Evolutionary conservation across 2,329 filamentous ascomycete genomes (phyloP).

Genomic region (Laburnicola sp.): DNA sequence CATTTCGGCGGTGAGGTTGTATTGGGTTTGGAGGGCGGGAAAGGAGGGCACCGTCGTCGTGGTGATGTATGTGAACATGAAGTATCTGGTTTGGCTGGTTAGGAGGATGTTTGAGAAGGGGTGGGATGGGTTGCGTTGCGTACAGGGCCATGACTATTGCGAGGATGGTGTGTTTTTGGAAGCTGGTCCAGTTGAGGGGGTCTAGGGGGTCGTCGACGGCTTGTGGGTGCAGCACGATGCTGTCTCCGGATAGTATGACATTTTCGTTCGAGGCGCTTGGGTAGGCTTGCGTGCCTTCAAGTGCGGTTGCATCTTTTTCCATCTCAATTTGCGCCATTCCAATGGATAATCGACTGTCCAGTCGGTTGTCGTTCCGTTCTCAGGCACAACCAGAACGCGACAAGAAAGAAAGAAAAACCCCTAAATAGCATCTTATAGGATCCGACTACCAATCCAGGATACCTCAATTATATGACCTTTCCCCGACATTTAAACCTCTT

Average conservation of each 20-base stretch:
- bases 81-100: background rate
- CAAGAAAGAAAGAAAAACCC: too few relatives aligned
- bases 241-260: background rate
- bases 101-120: too few relatives aligned
- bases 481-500: too few relatives aligned
- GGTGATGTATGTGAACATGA: slow-evolving; percentile 9
- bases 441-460: too few relatives aligned
- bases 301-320: background rate
- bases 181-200: slow-evolving; percentile 5
- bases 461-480: too few relatives aligned
- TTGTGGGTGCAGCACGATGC: slow-evolving; percentile 1
- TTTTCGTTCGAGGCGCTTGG: background rate
- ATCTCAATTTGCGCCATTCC: too few relatives aligned
- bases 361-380: too few relatives aligned
- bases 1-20: slow-evolving; percentile 2
- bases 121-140: background rate
- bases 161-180: slow-evolving; percentile 3
- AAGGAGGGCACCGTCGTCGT: slow-evolving; percentile 5
- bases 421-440: too few relatives aligned
- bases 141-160: slow-evolving; percentile 6
- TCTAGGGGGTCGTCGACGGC: slow-evolving; percentile 3
- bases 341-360: too few relatives aligned
- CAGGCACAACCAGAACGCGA: too few relatives aligned
- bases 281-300: background rate
- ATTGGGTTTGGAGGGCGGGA: slow-evolving; percentile 2